A percentile compares a stretch with the other conserved stretches of the same genome.
These are phyloP conservation scores for Bremia lactucae DNA, from an alignment of 352 stramenopile species.

Conservation along the genomic window DNA sequence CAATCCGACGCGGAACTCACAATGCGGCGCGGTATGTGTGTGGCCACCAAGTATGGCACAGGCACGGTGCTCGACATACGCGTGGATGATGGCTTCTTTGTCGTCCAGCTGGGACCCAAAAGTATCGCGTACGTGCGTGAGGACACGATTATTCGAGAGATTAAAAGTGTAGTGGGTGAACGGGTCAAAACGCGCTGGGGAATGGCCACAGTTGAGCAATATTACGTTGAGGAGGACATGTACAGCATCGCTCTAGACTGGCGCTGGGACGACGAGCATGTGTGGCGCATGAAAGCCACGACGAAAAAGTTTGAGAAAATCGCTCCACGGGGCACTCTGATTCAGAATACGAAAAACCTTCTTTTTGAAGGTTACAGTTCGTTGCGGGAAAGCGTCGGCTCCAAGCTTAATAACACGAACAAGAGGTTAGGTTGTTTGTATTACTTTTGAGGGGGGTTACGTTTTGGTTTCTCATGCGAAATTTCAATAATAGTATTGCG, in stretches of 20 bases:
- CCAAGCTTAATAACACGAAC: constrained; percentile 43
- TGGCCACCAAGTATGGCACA: constrained; percentile 69
- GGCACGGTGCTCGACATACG: constrained; percentile 64
- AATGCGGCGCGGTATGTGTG: constrained; percentile 48
- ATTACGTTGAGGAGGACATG: constrained; percentile 83
- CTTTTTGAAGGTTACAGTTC: constrained; percentile 74
- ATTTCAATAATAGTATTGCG: constrained; percentile 9
- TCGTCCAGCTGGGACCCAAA: constrained; percentile 66
- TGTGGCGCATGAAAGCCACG: constrained; percentile 85
- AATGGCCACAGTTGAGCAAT: constrained; percentile 73
- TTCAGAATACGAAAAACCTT: constrained; percentile 73
- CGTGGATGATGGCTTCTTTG: constrained; percentile 56
- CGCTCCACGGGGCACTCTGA: constrained; percentile 38
- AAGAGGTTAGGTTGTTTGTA: constrained; percentile 25
- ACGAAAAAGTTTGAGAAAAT: constrained; percentile 86
- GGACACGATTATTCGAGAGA: constrained; percentile 60
- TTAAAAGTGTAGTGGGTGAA: constrained; percentile 78
- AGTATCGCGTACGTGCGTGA: constrained; percentile 59
- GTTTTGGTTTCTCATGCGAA: neutral
- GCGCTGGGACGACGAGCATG: constrained; percentile 82
- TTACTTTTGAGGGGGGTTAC: neutral
- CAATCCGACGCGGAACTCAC: constrained; percentile 29
- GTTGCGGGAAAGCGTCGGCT: constrained; percentile 48
- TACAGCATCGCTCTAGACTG: constrained; percentile 83
- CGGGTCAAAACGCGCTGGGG: constrained; percentile 78